Conservation (phyloP, 2,329 filamentous ascomycete species). For the Cordyceps javanica region DNA sequence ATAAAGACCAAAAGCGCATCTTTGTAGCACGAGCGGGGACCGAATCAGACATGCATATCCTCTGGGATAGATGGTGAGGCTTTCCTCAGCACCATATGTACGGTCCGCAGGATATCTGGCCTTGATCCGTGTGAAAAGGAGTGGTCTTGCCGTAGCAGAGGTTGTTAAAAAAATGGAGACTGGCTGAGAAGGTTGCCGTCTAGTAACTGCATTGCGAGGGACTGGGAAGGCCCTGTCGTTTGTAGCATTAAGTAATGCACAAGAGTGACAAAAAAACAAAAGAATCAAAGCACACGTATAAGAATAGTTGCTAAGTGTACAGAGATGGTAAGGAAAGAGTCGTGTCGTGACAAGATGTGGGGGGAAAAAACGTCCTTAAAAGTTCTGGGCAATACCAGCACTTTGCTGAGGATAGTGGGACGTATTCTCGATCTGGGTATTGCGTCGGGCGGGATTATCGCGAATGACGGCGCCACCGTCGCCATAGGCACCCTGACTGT, state of each 20-base stretch:
- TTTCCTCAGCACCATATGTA: not conserved
- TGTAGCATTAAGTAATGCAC: not conserved
- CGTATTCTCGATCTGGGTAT: conserved; percentile 90
- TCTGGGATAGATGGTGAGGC: not conserved
- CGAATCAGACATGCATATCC: not conserved
- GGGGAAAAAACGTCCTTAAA: conserved; percentile 43
- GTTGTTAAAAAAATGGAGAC: not conserved
- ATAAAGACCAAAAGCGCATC: not conserved
- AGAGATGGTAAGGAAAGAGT: conserved; percentile 14
- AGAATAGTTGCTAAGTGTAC: not conserved
- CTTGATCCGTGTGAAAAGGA: not conserved
- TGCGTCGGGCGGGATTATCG: conserved; percentile 85
- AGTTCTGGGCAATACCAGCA: conserved; percentile 94
- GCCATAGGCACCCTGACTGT: conserved; percentile 51
- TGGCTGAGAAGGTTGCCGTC: not conserved
- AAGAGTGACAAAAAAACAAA: not conserved
- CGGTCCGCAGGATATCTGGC: not conserved
- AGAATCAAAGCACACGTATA: not conserved
- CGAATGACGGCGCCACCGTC: conserved; percentile 63
- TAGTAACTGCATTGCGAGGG: not conserved
- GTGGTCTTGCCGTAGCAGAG: not conserved
- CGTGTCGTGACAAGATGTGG: conserved; percentile 10
- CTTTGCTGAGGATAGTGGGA: conserved; percentile 87
- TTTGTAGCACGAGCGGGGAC: not conserved
- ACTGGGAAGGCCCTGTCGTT: not conserved